Evolutionary conservation across 257 asterid genomes (phyloP).

Genomic region (Haberlea rhodopensis): DNA sequence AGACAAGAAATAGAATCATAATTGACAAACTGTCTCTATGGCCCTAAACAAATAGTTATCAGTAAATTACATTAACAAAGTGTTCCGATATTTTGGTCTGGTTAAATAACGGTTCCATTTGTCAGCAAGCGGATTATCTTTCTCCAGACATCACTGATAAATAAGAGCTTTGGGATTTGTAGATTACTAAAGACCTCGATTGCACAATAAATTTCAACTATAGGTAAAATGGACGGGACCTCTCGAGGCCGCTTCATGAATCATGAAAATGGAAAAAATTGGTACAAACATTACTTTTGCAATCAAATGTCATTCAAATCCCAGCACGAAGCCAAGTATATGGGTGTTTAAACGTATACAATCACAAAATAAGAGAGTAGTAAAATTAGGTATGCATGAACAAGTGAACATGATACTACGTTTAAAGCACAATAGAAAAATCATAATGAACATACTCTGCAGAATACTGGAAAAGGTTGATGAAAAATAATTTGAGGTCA

Average conservation of each 20-base stretch:
- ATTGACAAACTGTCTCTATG: neutral
- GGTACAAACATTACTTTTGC: neutral
- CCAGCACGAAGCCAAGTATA: neutral
- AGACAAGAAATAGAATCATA: constrained; percentile 22
- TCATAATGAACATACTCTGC: constrained; percentile 58
- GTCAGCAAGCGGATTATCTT: neutral
- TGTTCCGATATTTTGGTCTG: neutral
- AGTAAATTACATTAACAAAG: neutral
- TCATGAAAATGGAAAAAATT: constrained; percentile 8
- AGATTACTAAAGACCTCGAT: neutral
- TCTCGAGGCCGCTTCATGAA: neutral
- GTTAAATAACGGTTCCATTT: neutral
- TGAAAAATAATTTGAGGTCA: constrained; percentile 63
- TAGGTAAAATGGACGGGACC: too few relatives aligned
- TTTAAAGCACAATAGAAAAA: constrained; percentile 12
- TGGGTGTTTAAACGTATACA: neutral
- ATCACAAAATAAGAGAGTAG: constrained; percentile 3
- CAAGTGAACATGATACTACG: neutral
- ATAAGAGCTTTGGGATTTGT: neutral
- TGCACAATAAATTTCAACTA: neutral
- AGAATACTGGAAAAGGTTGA: constrained; percentile 79
- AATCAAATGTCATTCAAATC: neutral
- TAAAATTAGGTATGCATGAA: neutral
- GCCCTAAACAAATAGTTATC: neutral
- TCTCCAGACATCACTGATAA: neutral